Percentiles rank a stretch among this genome's conserved stretches.
Conservation (phyloP, 345 rosid genomes). For the Lagerstroemia speciosa region DNA sequence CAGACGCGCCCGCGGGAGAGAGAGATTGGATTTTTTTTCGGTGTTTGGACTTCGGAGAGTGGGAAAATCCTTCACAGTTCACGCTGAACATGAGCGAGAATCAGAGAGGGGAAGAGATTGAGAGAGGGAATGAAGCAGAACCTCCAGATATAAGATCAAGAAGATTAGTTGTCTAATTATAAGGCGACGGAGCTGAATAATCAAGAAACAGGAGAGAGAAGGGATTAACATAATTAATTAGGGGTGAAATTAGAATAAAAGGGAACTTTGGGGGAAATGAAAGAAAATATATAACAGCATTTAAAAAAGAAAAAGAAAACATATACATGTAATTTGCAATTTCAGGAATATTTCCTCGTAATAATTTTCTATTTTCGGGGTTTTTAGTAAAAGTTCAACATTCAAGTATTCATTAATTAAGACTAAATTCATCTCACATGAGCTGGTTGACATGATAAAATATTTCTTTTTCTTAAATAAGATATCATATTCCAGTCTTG, state of each 20-base stretch:
- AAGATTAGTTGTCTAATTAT: neutral
- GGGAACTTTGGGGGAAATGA: neutral
- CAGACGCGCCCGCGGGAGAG: neutral
- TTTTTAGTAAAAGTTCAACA: neutral
- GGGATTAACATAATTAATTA: neutral
- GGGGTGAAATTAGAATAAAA: neutral
- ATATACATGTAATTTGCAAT: too few species aligned
- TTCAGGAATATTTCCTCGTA: too few species aligned
- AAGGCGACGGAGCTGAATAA: neutral
- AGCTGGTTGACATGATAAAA: too few species aligned
- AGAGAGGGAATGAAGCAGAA: slow-evolving; percentile 12
- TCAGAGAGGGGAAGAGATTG: neutral
- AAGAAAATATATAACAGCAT: too few species aligned
- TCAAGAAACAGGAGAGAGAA: neutral
- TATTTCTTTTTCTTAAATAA: too few species aligned
- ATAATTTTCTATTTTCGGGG: too few species aligned
- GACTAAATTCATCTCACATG: too few species aligned
- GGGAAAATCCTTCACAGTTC: neutral
- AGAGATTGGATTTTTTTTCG: neutral
- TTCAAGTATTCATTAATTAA: too few species aligned
- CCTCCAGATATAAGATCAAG: slow-evolving; percentile 2
- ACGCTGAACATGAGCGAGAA: neutral
- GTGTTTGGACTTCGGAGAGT: neutral
- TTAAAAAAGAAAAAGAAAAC: too few species aligned
- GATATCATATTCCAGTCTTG: too few species aligned